Evolutionary conservation across 768 basidiomycete species (phyloP), one percentile per base, ranked within the genome.

Genomic region (Imleria badia): DNA sequence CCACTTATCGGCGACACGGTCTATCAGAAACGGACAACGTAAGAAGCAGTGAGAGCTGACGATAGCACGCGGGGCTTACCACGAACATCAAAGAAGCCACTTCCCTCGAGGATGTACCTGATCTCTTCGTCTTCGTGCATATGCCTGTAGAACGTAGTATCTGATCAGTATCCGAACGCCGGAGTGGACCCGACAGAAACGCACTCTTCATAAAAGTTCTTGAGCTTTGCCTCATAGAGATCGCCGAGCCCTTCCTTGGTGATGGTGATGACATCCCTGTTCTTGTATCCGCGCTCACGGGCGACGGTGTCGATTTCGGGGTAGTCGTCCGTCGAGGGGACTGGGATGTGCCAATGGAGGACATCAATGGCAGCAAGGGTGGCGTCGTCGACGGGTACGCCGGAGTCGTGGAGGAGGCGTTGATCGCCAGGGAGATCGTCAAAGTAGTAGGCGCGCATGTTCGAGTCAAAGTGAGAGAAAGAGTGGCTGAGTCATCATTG

Each of bases 71-170:
- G 29, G 17, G 23, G 63, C 84, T 51, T 60, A 91, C 91, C 91
- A 54, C 94, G 81, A 38, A 98, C 82, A 62, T 98, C 95, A 66
- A 97, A 98, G 78, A 85, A 98, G 0, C 93, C 94, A 35, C 82
- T 84, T n/a, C 95, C 95, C 1, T 80, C 77, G 38, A 93, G 78
- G 61, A 95, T 84, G 63, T 91, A 98, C 9, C 94, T 79, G 65
- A 95, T 96, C 72, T 98, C 94, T 65, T 98, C 94, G 63, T 97
- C 94, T 70, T 97, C 93, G 63, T 97, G 95, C 78, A 98, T 81
- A 63, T 97, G 94, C 63, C 91, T 91, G 60, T 26, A 0, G 5
- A 23, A 23, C 48, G 15, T 9, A 0, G 30, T n/a, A 14, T 38
- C 29, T 35, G 23, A 45, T 60, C 43, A 51, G 43, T 51, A 48